phyloP scores from a whole-genome alignment of 2,329 filamentous ascomycete species.

The Fusarium robinianum region DNA sequence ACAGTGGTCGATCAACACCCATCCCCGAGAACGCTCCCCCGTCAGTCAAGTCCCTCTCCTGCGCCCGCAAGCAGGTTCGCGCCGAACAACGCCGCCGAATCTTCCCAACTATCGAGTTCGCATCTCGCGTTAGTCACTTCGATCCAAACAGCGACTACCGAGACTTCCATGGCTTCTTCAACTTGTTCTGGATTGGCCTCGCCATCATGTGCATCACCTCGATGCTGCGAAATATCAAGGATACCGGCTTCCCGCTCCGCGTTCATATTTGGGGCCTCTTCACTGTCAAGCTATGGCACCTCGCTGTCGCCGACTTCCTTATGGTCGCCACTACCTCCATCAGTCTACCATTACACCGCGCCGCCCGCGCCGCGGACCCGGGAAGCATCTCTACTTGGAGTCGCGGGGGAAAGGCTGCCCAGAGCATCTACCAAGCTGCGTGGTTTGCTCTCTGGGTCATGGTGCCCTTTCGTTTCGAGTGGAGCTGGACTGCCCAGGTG shows the following conservation, averaged over 20 bases:
- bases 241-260: slow-evolving; percentile 84
- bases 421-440: slow-evolving; percentile 76
- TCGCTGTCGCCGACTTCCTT: slow-evolving; percentile 78
- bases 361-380: slow-evolving; percentile 60
- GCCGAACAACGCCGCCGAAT: slow-evolving; percentile 80
- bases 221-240: slow-evolving; percentile 90
- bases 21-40: slow-evolving; percentile 90
- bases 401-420: slow-evolving; percentile 75
- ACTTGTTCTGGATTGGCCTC: slow-evolving; percentile 95
- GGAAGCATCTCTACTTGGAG: slow-evolving; percentile 70
- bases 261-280: slow-evolving; percentile 88
- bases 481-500: slow-evolving; percentile 98
- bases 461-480: slow-evolving; percentile 82
- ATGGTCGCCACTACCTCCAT: slow-evolving; percentile 81
- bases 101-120: slow-evolving; percentile 92
- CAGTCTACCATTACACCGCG: slow-evolving; percentile 72
- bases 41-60: slow-evolving; percentile 83
- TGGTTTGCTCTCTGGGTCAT: slow-evolving; percentile 86
- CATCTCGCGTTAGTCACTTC: slow-evolving; percentile 90
- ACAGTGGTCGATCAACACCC: slow-evolving; percentile 80
- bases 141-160: slow-evolving; percentile 89
- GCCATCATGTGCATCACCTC: slow-evolving; percentile 96
- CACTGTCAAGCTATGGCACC: slow-evolving; percentile 84
- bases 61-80: slow-evolving; percentile 80
- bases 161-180: slow-evolving; percentile 97